Conservation (phyloP, 805 yeast genomes). For the Metschnikowia vanudenii region DNA sequence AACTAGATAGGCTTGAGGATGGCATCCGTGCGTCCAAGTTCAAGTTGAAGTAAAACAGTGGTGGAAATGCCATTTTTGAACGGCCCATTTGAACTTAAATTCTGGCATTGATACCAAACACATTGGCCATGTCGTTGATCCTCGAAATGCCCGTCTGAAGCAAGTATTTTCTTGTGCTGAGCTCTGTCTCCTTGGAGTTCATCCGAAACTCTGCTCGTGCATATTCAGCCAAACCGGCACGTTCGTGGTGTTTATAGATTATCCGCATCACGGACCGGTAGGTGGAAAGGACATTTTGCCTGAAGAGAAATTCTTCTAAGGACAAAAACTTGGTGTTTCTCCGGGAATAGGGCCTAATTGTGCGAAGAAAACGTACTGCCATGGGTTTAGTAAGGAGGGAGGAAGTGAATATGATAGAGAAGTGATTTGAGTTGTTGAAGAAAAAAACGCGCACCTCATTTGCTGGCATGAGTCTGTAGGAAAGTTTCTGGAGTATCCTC, state of each 20-base stretch:
- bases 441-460: background rate
- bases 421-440: background rate
- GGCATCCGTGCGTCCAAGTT: conserved; percentile 15
- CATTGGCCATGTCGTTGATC: conserved; percentile 25
- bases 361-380: background rate
- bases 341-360: background rate
- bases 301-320: conserved; percentile 41
- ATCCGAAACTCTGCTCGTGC: conserved; percentile 36
- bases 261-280: conserved; percentile 35
- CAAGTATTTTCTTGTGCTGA: conserved; percentile 38
- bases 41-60: conserved; percentile 8
- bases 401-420: background rate
- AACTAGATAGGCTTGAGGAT: conserved; percentile 13
- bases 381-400: background rate
- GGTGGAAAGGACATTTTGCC: conserved; percentile 32
- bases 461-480: no score
- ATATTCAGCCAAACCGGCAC: conserved; percentile 30
- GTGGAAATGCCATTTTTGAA: no score
- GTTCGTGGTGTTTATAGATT: conserved; percentile 38
- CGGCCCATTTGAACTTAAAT: background rate
- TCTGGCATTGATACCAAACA: conserved; percentile 21
- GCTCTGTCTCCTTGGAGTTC: conserved; percentile 27
- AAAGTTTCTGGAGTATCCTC: no score
- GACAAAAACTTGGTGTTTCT: conserved; percentile 18
- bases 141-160: conserved; percentile 33